Base-by-base conservation (phyloP, 1,284 basidiomycete species). In the Retiboletus fuscus region DNA sequence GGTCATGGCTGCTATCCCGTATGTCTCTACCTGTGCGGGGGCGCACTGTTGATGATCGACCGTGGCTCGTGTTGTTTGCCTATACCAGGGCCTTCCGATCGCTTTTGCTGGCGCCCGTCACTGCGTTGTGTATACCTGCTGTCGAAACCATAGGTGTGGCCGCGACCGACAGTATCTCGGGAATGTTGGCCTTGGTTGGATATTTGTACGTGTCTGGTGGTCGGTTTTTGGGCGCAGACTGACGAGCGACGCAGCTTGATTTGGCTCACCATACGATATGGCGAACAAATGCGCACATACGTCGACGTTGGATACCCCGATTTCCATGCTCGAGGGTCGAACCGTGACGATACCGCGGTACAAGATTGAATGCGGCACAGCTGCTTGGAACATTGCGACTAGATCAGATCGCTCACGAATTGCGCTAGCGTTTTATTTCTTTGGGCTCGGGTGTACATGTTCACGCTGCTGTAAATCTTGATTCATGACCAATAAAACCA, bases 141-240 rank as follows among this genome's bases (percentile, higher is more conserved):
- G 84, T 91, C 67, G 81, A 91, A 41, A 76, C 73, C 0, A 85
- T 92, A 43, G 90, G 91, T 13, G 84, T 91, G 22, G 85, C 86
- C 0, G 82, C 82, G 66, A 91, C 91, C 0, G 85, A 90, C 78
- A 84, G 84, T 0, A 75, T 89, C 24, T 81, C 86, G 0, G 86
- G 87, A 0, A 61, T 82, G 6, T 68, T 89, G 13, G 83, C 83
- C 2, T 81, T 86, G 79, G 7, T 85, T 1, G 88, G 87, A 20
- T 87, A 85, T 72, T 79, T 75, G 88, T 89, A 68, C 69, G 86
- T 76, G 16, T 60, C 39, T 64, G 22, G 20, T 7, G 22, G 49
- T 51, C 13, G 11, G 58, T 28, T 12, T 22, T 44, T n/a, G 26
- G 26, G 2, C 18, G 26, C 47, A 28, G 5, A 7, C 62, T 69